phyloP scores from a whole-genome alignment of 371 early-diverging fungal genomes.

The Syncephalastrum contaminatum region DNA sequence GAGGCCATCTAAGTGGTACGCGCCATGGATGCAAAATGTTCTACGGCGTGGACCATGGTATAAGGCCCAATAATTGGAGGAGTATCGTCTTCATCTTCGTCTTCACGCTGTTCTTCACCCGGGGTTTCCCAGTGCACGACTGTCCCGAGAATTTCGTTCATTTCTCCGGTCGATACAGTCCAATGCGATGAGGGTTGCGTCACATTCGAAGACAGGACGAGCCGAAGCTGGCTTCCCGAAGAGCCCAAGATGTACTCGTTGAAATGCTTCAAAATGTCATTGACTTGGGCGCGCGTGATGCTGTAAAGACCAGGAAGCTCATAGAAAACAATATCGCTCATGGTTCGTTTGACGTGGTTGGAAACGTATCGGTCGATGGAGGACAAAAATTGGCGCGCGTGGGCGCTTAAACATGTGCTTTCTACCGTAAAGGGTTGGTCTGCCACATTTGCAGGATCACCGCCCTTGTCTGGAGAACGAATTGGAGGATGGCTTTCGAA shows the following conservation, averaged over 20 bases:
- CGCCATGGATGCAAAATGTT: constrained; percentile 14
- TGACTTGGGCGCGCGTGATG: constrained; percentile 14
- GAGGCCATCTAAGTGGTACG: constrained; percentile 4
- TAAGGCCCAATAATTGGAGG: background rate
- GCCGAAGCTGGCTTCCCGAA: constrained; percentile 7
- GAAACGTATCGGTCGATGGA: constrained; percentile 15
- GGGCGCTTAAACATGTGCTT: constrained; percentile 11
- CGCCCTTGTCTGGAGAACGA: too few species aligned
- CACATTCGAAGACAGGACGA: constrained; percentile 8
- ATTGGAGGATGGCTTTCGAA: too few species aligned
- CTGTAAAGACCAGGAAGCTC: constrained; percentile 17
- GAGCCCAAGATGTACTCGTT: constrained; percentile 8
- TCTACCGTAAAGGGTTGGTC: constrained; percentile 3
- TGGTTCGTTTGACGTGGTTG: constrained; percentile 13
- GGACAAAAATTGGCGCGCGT: constrained; percentile 15
- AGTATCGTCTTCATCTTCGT: constrained; percentile 3
- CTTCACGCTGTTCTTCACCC: constrained; percentile 1
- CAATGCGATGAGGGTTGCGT: background rate
- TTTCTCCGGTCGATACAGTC: constrained; percentile 4
- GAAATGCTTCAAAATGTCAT: constrained; percentile 15
- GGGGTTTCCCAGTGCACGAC: constrained; percentile 13
- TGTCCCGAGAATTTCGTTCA: constrained; percentile 13
- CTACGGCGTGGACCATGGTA: constrained; percentile 13
- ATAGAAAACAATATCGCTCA: constrained; percentile 15
- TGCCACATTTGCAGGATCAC: too few species aligned